Percentiles rank a stretch among this genome's conserved stretches.
These are phyloP conservation scores for Fusarium coicis DNA, from an alignment of 2,329 filamentous ascomycete genomes.

Conservation along the genomic window DNA sequence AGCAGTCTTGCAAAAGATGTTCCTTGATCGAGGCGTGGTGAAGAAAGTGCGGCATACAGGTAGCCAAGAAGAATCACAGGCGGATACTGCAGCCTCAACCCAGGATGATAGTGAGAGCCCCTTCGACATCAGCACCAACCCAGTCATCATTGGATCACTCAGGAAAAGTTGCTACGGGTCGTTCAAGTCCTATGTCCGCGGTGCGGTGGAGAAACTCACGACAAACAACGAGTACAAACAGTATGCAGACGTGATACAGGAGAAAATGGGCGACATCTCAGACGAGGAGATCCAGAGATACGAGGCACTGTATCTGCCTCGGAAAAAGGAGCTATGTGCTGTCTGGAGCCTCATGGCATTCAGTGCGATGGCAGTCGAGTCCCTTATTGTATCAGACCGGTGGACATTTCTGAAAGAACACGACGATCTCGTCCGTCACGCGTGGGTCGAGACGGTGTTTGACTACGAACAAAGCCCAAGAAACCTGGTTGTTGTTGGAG, in stretches of 20 bases:
- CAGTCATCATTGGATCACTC: slow-evolving; percentile 87
- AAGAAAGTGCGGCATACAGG: slow-evolving; percentile 63
- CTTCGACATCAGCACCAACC: slow-evolving; percentile 72
- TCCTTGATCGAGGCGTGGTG: slow-evolving; percentile 85
- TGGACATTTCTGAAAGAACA: slow-evolving; percentile 90
- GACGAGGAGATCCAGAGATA: slow-evolving; percentile 82
- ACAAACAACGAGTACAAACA: slow-evolving; percentile 66
- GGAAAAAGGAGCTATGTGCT: slow-evolving; percentile 84
- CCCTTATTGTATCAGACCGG: slow-evolving; percentile 87
- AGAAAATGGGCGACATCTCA: slow-evolving; percentile 74
- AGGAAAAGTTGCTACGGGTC: slow-evolving; percentile 81
- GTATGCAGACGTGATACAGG: slow-evolving; percentile 69
- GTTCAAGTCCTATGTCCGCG: slow-evolving; percentile 81
- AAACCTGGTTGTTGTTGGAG: slow-evolving; percentile 91
- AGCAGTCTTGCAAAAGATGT: slow-evolving; percentile 89
- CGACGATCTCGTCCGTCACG: slow-evolving; percentile 71
- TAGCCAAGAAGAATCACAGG: slow-evolving; percentile 40
- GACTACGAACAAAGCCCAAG: slow-evolving; percentile 87
- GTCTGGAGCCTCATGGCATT: slow-evolving; percentile 98
- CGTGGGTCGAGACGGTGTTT: slow-evolving; percentile 95
- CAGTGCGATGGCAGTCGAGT: slow-evolving; percentile 88
- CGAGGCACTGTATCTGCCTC: slow-evolving; percentile 68
- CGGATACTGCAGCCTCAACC: slow-evolving; percentile 12
- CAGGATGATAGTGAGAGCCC: slow-evolving; percentile 50
- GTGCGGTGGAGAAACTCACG: slow-evolving; percentile 80